A percentile compares a stretch with the other conserved stretches of the same genome.
Conservation (phyloP, 805 yeast species). For the Candida xiaguanensis region DNA sequence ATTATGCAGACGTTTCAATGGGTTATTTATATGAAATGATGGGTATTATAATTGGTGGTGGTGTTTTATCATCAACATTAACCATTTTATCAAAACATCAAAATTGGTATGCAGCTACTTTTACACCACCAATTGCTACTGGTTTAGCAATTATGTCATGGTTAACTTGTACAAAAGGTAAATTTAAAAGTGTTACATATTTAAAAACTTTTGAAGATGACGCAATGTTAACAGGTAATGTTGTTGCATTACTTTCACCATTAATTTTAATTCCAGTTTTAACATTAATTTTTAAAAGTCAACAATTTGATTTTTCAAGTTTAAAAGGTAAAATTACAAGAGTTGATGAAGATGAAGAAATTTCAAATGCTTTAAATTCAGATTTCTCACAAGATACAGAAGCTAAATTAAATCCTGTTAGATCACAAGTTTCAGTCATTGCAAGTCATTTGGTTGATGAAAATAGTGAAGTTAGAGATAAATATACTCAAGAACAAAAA, state of each 20-base stretch:
- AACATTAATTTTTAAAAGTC: slow-evolving; percentile 62
- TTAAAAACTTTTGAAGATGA: slow-evolving; percentile 71
- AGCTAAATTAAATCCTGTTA: slow-evolving; percentile 30
- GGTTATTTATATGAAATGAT: slow-evolving; percentile 83
- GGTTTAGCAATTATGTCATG: slow-evolving; percentile 64
- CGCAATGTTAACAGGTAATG: slow-evolving; percentile 87
- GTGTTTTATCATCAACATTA: slow-evolving; percentile 73
- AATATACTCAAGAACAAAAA: slow-evolving; percentile 46
- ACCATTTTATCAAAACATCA: slow-evolving; percentile 63
- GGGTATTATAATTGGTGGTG: slow-evolving; percentile 88
- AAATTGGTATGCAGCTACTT: slow-evolving; percentile 64
- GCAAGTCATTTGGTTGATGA: slow-evolving; percentile 34
- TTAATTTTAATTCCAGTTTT: slow-evolving; percentile 61
- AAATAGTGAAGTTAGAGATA: slow-evolving; percentile 17
- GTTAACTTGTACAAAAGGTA: slow-evolving; percentile 35
- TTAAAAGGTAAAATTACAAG: slow-evolving; percentile 53
- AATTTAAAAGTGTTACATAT: slow-evolving; percentile 30
- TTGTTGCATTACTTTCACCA: slow-evolving; percentile 77
- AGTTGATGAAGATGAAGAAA: slow-evolving; percentile 70
- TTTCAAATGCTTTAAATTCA: slow-evolving; percentile 36
- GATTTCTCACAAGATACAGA: slow-evolving; percentile 14
- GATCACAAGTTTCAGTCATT: slow-evolving; percentile 35
- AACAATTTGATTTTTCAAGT: slow-evolving; percentile 68
- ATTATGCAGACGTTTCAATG: slow-evolving; percentile 79
- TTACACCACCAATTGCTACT: slow-evolving; percentile 78